phyloP scores from a whole-genome alignment of 768 basidiomycete genomes.

The Clavaria fumosa region DNA sequence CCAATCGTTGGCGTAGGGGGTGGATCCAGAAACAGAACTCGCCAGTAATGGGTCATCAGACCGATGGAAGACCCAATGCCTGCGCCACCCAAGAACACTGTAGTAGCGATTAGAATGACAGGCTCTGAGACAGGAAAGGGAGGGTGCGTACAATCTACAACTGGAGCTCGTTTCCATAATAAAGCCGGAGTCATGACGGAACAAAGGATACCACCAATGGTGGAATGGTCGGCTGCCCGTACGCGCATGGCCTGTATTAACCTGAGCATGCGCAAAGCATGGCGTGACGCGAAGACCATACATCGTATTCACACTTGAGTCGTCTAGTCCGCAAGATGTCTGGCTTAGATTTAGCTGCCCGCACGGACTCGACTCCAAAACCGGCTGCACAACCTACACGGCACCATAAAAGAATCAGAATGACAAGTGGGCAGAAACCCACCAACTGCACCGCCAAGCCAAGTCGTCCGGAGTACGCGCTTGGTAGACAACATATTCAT shows the following conservation, averaged over 20 bases:
- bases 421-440: slow-evolving; percentile 8
- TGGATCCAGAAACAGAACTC: slow-evolving; percentile 38
- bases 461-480: slow-evolving; percentile 52
- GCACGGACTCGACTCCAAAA: slow-evolving; percentile 44
- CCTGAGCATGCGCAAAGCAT: slow-evolving; percentile 3
- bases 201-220: slow-evolving; percentile 52
- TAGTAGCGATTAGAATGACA: not conserved
- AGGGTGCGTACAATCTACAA: slow-evolving; percentile 37
- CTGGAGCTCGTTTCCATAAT: slow-evolving; percentile 53
- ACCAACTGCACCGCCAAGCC: slow-evolving; percentile 55
- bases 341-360: slow-evolving; percentile 38
- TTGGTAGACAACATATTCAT: slow-evolving; percentile 37
- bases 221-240: slow-evolving; percentile 59
- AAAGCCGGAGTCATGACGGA: slow-evolving; percentile 52
- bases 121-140: not conserved
- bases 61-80: slow-evolving; percentile 51
- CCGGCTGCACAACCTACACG: slow-evolving; percentile 31
- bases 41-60: slow-evolving; percentile 37
- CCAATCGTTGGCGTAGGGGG: slow-evolving; percentile 26
- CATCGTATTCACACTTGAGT: slow-evolving; percentile 42
- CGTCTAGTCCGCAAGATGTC: slow-evolving; percentile 34
- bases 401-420: slow-evolving; percentile 2
- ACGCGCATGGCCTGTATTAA: slow-evolving; percentile 34
- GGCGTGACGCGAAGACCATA: slow-evolving; percentile 15
- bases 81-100: slow-evolving; percentile 61